These are phyloP conservation scores for Russula olivacea DNA, from an alignment of 768 basidiomycete genomes.

Conservation along the genomic window DNA sequence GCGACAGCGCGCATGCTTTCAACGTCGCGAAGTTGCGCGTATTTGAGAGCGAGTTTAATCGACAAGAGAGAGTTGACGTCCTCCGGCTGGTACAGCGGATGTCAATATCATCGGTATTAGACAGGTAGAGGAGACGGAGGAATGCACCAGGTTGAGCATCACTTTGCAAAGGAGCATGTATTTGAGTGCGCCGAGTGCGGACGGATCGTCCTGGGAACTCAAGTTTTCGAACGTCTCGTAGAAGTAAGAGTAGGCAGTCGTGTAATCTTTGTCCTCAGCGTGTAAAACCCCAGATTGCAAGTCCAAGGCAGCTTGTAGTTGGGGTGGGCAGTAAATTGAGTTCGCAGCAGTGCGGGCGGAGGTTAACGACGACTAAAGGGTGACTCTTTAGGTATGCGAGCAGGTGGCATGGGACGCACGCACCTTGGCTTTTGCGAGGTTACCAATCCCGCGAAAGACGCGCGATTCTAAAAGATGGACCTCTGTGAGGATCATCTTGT, in stretches of 20 bases:
- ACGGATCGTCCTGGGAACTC: constrained; percentile 57
- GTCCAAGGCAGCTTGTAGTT: constrained; percentile 56
- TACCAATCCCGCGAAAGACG: constrained; percentile 84
- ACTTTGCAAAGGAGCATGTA: constrained; percentile 99
- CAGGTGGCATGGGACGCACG: constrained; percentile 19
- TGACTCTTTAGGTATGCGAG: not conserved
- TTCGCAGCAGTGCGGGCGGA: constrained; percentile 92
- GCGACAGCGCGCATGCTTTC: constrained; percentile 96
- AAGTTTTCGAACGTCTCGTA: constrained; percentile 94
- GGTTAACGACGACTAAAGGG: constrained; percentile 71
- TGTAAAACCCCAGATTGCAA: constrained; percentile 78
- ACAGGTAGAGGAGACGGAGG: not conserved
- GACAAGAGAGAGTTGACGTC: constrained; percentile 84
- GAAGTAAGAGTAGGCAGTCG: constrained; percentile 95
- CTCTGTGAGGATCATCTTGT: constrained; percentile 97
- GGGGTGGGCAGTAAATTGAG: constrained; percentile 86
- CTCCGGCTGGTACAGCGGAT: constrained; percentile 59
- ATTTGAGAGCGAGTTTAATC: constrained; percentile 83
- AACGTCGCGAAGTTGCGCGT: constrained; percentile 81
- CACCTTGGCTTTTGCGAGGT: constrained; percentile 87
- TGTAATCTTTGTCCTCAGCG: constrained; percentile 97
- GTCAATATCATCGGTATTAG: not conserved
- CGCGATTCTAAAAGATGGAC: constrained; percentile 91
- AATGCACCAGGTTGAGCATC: constrained; percentile 89
- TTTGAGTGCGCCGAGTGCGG: constrained; percentile 81